A percentile compares a stretch with the other conserved stretches of the same genome.
These are phyloP conservation scores for Phytopythium chamaehyphon DNA, from an alignment of 352 stramenopile species.

Conservation along the genomic window DNA sequence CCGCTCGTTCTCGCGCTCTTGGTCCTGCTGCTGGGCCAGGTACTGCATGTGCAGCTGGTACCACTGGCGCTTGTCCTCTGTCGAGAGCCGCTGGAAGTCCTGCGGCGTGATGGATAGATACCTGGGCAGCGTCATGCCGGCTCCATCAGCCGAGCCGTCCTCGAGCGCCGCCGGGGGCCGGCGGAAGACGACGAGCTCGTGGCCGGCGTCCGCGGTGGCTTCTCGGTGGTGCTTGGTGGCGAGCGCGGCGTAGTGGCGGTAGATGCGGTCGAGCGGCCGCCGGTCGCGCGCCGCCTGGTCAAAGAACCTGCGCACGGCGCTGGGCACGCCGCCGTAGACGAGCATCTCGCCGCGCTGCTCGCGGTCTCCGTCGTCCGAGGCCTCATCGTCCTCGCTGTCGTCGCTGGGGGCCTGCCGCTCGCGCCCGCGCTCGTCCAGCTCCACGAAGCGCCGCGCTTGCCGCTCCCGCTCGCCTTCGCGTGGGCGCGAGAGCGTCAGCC, in stretches of 20 bases:
- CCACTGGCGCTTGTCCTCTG: slow-evolving; percentile 34
- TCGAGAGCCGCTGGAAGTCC: slow-evolving; percentile 38
- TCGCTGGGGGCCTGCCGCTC: too few relatives aligned
- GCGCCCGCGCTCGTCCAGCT: slow-evolving; percentile 16
- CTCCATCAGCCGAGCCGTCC: neutral
- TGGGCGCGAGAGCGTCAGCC: slow-evolving; percentile 5
- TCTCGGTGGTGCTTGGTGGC: slow-evolving; percentile 20
- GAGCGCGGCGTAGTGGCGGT: slow-evolving; percentile 58
- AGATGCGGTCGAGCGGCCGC: slow-evolving; percentile 55
- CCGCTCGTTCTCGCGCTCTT: slow-evolving; percentile 8
- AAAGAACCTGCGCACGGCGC: slow-evolving; percentile 34
- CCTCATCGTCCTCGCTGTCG: too few relatives aligned
- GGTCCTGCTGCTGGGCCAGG: slow-evolving; percentile 15
- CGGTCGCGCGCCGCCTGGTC: slow-evolving; percentile 25
- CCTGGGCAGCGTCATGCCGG: slow-evolving; percentile 19
- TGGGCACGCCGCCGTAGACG: slow-evolving; percentile 33
- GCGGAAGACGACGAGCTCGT: slow-evolving; percentile 40
- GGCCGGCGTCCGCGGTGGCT: slow-evolving; percentile 17
- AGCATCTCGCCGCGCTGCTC: slow-evolving; percentile 15
- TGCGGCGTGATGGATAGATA: slow-evolving; percentile 42
- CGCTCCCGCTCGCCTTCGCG: too few relatives aligned
- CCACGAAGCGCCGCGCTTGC: slow-evolving; percentile 12
- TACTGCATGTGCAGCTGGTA: slow-evolving; percentile 28
- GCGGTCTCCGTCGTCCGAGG: slow-evolving; percentile 16
- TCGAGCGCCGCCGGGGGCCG: slow-evolving; percentile 9